phyloP scores from a whole-genome alignment of 106 monocot species.

The Triglochin maritima region DNA sequence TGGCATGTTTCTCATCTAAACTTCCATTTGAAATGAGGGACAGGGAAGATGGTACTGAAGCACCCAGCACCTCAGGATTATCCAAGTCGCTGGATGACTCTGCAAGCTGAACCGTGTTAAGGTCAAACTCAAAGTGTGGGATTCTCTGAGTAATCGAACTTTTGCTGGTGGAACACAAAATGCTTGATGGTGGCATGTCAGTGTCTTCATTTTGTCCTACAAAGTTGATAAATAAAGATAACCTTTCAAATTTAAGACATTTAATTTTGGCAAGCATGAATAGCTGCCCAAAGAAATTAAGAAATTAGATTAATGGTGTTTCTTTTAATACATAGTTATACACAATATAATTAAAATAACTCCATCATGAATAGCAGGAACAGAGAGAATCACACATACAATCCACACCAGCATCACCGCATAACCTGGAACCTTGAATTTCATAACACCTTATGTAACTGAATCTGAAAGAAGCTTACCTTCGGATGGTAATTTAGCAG shows the following conservation, averaged over 20 bases:
- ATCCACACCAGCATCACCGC: too few relatives aligned
- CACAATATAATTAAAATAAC: too few relatives aligned
- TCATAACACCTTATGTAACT: background rate
- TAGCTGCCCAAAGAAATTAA: background rate
- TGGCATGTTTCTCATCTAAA: conserved; percentile 4
- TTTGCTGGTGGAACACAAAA: conserved; percentile 5
- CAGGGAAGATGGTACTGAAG: conserved; percentile 24
- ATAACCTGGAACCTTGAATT: too few relatives aligned
- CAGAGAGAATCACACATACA: too few relatives aligned
- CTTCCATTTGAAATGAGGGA: conserved; percentile 14
- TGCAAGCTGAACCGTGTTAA: conserved; percentile 46
- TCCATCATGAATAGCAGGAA: too few relatives aligned
- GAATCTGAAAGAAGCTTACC: background rate
- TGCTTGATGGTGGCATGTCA: background rate
- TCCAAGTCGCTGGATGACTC: conserved; percentile 8
- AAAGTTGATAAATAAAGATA: background rate
- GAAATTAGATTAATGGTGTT: background rate
- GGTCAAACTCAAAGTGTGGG: conserved; percentile 56
- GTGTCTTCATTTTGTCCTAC: conserved; percentile 20
- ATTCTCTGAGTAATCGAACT: conserved; percentile 13
- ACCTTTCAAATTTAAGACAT: background rate
- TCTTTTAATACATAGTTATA: too few relatives aligned
- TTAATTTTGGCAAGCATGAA: background rate
- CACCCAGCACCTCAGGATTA: conserved; percentile 2
- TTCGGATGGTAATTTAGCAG: conserved; percentile 6